Evolutionary conservation across 1,139 yeast species (phyloP), one percentile per base, ranked within the genome.

Genomic region (Scheffersomyces parashehatae): DNA sequence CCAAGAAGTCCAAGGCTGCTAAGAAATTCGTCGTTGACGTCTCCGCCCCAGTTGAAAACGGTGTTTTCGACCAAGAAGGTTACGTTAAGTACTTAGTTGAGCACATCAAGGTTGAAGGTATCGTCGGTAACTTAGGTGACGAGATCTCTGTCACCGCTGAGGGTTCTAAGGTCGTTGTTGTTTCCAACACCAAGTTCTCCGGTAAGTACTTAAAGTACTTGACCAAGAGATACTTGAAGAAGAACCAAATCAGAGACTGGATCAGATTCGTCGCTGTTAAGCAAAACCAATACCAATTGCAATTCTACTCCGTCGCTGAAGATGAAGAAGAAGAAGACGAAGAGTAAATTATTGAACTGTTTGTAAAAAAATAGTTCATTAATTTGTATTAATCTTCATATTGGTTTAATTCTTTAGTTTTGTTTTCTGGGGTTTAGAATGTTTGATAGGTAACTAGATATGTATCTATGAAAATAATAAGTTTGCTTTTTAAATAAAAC

Each of bases 201-300:
- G 99, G 99, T 81, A 93, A 95, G 82, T 93, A 93, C 96, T 87
- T 90, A 77, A 93, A 93, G 83, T 93, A 91, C 93, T 83, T 93
- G 75, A 88, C 98, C 70, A 93, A 93, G 90, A 91, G 95, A 85
- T 93, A 89, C 95, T 88, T 93, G 79, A 93, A 93, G 96, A 93
- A 93, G 89, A 89, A 90, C 95, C 95, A 88, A 80, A 88, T 91
- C 82, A 87, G 95, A 83, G 99, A 93, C 83, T 93, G 99, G 99
- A 90, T 95, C 79, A 95, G 99, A 85, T 93, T 95, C 70, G 97
- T 93, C 63, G 88, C 99, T 61, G 84, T 88, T 70, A 86, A 90
- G 82, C 89, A 88, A 78, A 90, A 93, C 86, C 85, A 83, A 75
- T 95, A 93, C 89, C 89, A 88, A 77, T 87, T 95, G 82, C 91